Base-by-base conservation (phyloP, 1,284 basidiomycete species). In the Melampsora occidentalis region DNA sequence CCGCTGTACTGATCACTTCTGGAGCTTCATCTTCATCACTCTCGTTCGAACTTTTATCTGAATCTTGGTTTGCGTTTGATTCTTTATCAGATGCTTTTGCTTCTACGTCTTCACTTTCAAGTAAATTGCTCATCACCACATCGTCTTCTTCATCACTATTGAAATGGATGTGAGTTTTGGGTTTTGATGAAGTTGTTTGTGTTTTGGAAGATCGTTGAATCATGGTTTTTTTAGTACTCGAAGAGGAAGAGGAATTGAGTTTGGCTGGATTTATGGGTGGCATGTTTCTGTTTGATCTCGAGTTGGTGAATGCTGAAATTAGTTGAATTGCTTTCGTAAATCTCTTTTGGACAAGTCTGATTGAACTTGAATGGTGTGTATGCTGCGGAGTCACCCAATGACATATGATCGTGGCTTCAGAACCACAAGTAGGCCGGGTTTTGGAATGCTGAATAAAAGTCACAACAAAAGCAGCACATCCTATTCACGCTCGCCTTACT, bases 61-160 rank as follows among this genome's bases (percentile, higher is more conserved):
- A 57, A 28, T 2, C 12, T 18, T 5, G 51, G 9, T 35, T 9
- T 35, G 35, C 3, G 35, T 35, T 42, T 42, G 39, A 7, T 1
- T 5, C 39, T 42, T 42, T 10, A 61, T 73, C 33, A 5, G 28
- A 46, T 20, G 6, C 39, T 9, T 42, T 42, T 5, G 10, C 10
- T 42, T 42, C 39, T 9, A 42, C 2, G 39, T 42, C 39, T 42
- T 42, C 39, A 42, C 10, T 42, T 42, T 42, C 39, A 42, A 42
- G 39, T 42, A 12, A 42, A 42, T 42, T 42, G 6, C 39, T 42
- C 39, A 42, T 42, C 39, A 42, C 39, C 10, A 42, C 10, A 78
- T 87, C 86, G 76, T 92, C 90, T 63, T 95, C 88, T 25, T 57
- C n/a, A 57, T 57, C 53, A 20, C 53, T 57, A 28, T 57, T 3